Evolutionary conservation across 257 asterid genomes (phyloP), one percentile per base, ranked within the genome.

Genomic region (Cruciata laevipes): DNA sequence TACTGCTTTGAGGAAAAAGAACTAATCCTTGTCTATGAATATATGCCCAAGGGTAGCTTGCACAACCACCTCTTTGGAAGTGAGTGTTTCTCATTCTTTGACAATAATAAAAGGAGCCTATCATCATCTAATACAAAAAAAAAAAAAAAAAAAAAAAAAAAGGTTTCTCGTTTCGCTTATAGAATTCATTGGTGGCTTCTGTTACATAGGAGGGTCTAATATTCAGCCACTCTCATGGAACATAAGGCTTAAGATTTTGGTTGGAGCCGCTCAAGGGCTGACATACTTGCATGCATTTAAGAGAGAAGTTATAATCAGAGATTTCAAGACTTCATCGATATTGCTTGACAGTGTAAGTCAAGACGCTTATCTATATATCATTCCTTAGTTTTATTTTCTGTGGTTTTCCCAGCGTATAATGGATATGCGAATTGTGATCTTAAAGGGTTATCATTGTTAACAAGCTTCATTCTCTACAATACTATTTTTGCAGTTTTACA

Each of bases 1-100:
- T 85, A 87, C 73, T 76, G 96, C 66, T 81, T 73, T 87, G 95
- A 89, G 74, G 95, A 82, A 1, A 74, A 67, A 24, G 96, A 91
- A 81, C 79, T 89, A 18, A 80, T 89, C 38, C 94, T 91, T 44
- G 89, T 89, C 63, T 84, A 89, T 33, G 95, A 89, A 67, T 89
- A 84, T 80, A 87, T 91, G 91, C 87, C 79, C 18, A 89, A 85
- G 64, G 96, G 95, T 66, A 91, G 95, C 96, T 77, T 91, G 70
- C 86, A 82, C 83, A 89, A 91, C 79, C 98, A 91, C 73, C 91
- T 91, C 5, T 91, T 85, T 74, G 89, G 95, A 81, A 89, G 98
- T 91, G 81, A 84, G 95, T 42, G 60, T n/a, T n/a, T n/a, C 37
- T 23, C 38, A 59, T 37, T 7, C 20, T 20, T 38, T 10, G 11